Evolutionary conservation across 73 alveolate species (phyloP), one percentile per base, ranked within the genome.

Genomic region (Symbiodinium natans): DNA sequence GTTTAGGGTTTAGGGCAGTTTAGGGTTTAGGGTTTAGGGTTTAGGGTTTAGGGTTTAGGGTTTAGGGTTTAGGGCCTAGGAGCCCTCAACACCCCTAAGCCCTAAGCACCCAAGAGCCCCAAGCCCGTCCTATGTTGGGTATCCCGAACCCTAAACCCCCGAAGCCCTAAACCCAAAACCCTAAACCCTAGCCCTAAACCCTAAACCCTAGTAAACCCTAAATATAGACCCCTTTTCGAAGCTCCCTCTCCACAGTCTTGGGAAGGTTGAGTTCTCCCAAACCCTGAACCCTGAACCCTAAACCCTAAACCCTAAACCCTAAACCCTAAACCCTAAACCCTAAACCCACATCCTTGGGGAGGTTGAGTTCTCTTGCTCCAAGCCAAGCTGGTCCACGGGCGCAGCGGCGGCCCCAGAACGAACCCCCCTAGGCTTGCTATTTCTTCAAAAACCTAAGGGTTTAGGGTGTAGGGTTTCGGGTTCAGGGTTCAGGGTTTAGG

Each of bases 371-470:
- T 33, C 89, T 19, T 92, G 98, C 52, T 75, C 83, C 42, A 92
- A 92, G 68, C 98, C 98, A 27, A 77, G 84, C 34, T 92, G 98
- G 98, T 89, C 98, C 77, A 74, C 48, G 19, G 98, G 34, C 34
- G 77, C 89, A 33, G 89, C 7, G 63, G 54, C 10, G 89, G 31
- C 38, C 89, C 19, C 41, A 27, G 84, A 29, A 15, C 1, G 82
- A 68, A 73, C 39, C 83, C 42, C 19, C 19, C 83, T 19, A 10
- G 27, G 34, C 39, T 21, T 36, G 21, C 25, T 29, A 10, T 25
- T 11, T 21, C 0, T 29, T 10, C 42, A 2, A 33, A 33, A 6
- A n/a, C 82, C 46, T 74, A 13, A 13, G 59, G 59, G 59, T 46
- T 46, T 13, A 46, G 59, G 6, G 59, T 46, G 59, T 46, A 13